Evolutionary conservation across 208 protist genomes (phyloP), one percentile per base, ranked within the genome.

Genomic region (Porcisia deanei): DNA sequence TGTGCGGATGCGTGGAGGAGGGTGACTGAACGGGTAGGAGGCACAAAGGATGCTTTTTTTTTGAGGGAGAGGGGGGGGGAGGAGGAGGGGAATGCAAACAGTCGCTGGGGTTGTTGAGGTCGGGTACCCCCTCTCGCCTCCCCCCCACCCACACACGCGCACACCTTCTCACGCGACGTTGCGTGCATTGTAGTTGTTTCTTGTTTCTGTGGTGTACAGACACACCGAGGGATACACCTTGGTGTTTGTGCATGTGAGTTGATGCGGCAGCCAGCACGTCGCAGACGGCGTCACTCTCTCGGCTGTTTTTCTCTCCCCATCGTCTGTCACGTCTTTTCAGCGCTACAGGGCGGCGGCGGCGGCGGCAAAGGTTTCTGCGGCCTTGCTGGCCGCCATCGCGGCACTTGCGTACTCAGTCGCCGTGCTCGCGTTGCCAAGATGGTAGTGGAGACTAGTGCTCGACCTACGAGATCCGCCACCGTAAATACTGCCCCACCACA

Each of bases 401-500:
- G 65, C 53, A 2, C 60, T 61, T 20, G 65, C 65, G 68, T 86
- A 81, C 25, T 85, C 70, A 2, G 67, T 64, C 1, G 78, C 70
- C 34, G 70, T 66, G 67, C 83, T 84, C 16, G 67, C 58, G 22
- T 14, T 47, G 14, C 89, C 89, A 0, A 93, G 30, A 70, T 85
- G 81, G 76, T 88, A 93, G 53, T 66, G 66, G 66, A 93, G 78
- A 57, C 74, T 82, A 34, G 79, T 30, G 25, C 22, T 71, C 18
- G 73, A 83, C 45, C 25, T 54, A 49, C 22, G 37, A 20, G 75
- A 75, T 1, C 43, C 34, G 47, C 83, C 87, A 37, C 89, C 89
- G 64, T 89, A 91, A 14, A 88, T 83, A 14, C 85, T 71, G 41
- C 89, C 86, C 89, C 89, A 94, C 82, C 83, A 86, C 60, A 74